Conservation (phyloP, 2,329 filamentous ascomycete genomes). For the Penicillium hordei region DNA sequence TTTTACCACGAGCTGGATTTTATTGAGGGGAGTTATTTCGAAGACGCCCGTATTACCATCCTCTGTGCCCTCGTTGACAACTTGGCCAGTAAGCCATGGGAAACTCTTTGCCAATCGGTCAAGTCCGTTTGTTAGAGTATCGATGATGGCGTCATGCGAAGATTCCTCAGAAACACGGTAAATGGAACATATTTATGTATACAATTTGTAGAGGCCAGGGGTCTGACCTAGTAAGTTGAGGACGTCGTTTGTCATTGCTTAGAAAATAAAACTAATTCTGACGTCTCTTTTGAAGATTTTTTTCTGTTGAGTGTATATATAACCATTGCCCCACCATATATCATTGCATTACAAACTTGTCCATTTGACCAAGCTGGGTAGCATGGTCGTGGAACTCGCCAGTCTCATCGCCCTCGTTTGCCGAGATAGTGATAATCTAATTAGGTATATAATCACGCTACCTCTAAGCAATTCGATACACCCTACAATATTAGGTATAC, state of each 20-base stretch:
- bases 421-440: neutral
- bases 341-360: too few species aligned
- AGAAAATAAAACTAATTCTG: neutral
- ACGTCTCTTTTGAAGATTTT: neutral
- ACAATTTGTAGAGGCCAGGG: conserved; percentile 15
- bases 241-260: neutral
- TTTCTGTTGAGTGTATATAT: neutral
- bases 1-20: conserved; percentile 44
- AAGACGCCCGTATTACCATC: conserved; percentile 35
- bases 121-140: conserved; percentile 14
- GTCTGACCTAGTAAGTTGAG: conserved; percentile 16
- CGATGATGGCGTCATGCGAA: conserved; percentile 8
- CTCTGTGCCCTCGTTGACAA: conserved; percentile 37
- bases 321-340: neutral
- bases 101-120: conserved; percentile 11
- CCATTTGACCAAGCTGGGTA: too few species aligned
- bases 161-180: conserved; percentile 9
- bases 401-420: too few species aligned
- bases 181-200: conserved; percentile 19
- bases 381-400: too few species aligned
- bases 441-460: neutral
- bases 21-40: conserved; percentile 39
- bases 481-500: neutral
- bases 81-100: conserved; percentile 37
- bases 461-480: neutral